Percentiles rank a stretch among this genome's conserved stretches.
Evolutionary conservation across 129 eudicot genomes (phyloP).

Genomic region (Escallonia herrerae): DNA sequence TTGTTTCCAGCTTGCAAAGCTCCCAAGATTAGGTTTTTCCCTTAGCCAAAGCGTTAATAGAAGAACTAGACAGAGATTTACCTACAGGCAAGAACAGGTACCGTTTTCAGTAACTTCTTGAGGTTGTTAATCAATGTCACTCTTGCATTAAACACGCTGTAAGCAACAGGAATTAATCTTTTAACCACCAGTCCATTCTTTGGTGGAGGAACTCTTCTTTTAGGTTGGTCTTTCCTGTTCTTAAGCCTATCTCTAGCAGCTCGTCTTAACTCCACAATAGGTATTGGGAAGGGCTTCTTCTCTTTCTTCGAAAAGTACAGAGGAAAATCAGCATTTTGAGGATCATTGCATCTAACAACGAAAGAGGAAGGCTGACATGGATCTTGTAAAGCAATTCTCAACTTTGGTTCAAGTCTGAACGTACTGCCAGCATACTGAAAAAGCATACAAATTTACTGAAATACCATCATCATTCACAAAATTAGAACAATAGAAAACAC

Average conservation of each 20-base stretch:
- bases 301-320: slow-evolving; percentile 67
- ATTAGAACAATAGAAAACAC: too few species aligned
- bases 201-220: slow-evolving; percentile 67
- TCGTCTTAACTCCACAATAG: slow-evolving; percentile 85
- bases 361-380: slow-evolving; percentile 22
- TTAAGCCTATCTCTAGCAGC: slow-evolving; percentile 87
- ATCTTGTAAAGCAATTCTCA: slow-evolving; percentile 14
- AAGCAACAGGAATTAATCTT: slow-evolving; percentile 76
- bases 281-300: slow-evolving; percentile 89
- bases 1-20: not conserved
- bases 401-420: slow-evolving; percentile 21
- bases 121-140: slow-evolving; percentile 67
- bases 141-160: slow-evolving; percentile 70
- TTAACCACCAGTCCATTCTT: slow-evolving; percentile 70
- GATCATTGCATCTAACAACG: slow-evolving; percentile 45
- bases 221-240: slow-evolving; percentile 56
- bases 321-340: slow-evolving; percentile 94
- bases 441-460: not conserved
- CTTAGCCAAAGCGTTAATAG: not conserved
- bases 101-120: slow-evolving; percentile 68
- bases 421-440: slow-evolving; percentile 42
- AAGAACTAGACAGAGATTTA: slow-evolving; percentile 31
- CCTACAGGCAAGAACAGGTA: slow-evolving; percentile 88
- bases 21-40: not conserved
- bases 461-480: too few species aligned